Evolutionary conservation across 768 basidiomycete species (phyloP).

Genomic region (Tephrocybe sp.): DNA sequence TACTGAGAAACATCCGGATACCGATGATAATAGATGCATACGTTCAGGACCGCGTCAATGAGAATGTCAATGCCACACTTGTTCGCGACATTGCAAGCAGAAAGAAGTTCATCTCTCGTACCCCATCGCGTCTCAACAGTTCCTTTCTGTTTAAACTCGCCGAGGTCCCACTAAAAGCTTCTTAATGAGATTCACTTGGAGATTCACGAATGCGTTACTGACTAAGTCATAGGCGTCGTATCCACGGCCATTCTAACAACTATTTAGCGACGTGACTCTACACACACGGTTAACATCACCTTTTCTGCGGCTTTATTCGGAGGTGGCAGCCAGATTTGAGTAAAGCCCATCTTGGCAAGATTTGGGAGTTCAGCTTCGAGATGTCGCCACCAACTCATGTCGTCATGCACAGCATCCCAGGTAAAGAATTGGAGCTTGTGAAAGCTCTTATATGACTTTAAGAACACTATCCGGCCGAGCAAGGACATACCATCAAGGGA

Average conservation of each 20-base stretch:
- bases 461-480: not conserved
- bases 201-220: constrained; percentile 38
- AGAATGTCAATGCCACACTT: constrained; percentile 71
- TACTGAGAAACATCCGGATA: too few relatives aligned
- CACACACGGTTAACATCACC: constrained; percentile 24
- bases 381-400: constrained; percentile 80
- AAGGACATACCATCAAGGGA: constrained; percentile 61
- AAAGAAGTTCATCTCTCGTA: constrained; percentile 73
- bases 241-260: constrained; percentile 62
- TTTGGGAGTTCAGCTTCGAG: constrained; percentile 64
- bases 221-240: constrained; percentile 88
- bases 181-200: not conserved
- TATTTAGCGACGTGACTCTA: not conserved
- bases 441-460: not conserved
- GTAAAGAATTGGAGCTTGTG: constrained; percentile 80
- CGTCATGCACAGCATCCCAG: constrained; percentile 63
- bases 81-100: constrained; percentile 68
- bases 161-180: constrained; percentile 73
- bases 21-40: too few relatives aligned
- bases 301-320: constrained; percentile 74
- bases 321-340: constrained; percentile 83
- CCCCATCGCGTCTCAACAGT: constrained; percentile 81
- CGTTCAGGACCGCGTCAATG: constrained; percentile 90
- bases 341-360: constrained; percentile 69
- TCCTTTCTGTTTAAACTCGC: constrained; percentile 82